Percentiles rank a stretch among this genome's conserved stretches.
These are phyloP conservation scores for Curvularia spicifera DNA, from an alignment of 2,329 filamentous ascomycete species.

Conservation along the genomic window DNA sequence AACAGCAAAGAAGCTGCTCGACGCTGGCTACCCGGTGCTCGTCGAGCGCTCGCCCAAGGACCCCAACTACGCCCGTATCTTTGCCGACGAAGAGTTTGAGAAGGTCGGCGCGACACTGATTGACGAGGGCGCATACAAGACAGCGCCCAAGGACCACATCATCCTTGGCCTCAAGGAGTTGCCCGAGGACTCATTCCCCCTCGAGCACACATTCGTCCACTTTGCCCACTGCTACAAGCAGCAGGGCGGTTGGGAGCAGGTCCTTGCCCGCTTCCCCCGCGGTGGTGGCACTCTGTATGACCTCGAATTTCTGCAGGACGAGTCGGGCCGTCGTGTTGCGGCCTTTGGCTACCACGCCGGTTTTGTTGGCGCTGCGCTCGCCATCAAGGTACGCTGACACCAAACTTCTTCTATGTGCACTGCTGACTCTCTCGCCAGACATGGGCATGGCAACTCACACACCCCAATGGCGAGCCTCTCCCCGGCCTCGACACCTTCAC, in stretches of 20 bases:
- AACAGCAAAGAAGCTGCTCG: conserved; percentile 50
- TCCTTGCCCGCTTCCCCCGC: conserved; percentile 78
- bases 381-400: conserved; percentile 42
- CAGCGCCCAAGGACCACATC: conserved; percentile 48
- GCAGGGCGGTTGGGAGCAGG: conserved; percentile 69
- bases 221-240: conserved; percentile 54
- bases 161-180: conserved; percentile 54
- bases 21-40: conserved; percentile 50
- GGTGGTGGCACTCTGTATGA: conserved; percentile 82
- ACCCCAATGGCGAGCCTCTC: conserved; percentile 70
- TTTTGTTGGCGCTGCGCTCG: conserved; percentile 57
- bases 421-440: conserved; percentile 59
- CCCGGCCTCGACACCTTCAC: conserved; percentile 65
- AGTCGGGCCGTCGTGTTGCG: conserved; percentile 72
- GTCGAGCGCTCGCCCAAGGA: conserved; percentile 51
- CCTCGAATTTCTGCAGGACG: conserved; percentile 83
- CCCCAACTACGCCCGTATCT: conserved; percentile 50
- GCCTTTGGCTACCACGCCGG: conserved; percentile 66
- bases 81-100: conserved; percentile 51
- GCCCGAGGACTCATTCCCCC: conserved; percentile 47
- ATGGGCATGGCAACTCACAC: conserved; percentile 81
- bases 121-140: conserved; percentile 48
- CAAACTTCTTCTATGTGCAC: background rate
- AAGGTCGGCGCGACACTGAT: conserved; percentile 49
- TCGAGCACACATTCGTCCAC: conserved; percentile 51